These are phyloP conservation scores for Arthrobotrys pseudoclavata DNA, from an alignment of 2,329 filamentous ascomycete species.

Conservation along the genomic window DNA sequence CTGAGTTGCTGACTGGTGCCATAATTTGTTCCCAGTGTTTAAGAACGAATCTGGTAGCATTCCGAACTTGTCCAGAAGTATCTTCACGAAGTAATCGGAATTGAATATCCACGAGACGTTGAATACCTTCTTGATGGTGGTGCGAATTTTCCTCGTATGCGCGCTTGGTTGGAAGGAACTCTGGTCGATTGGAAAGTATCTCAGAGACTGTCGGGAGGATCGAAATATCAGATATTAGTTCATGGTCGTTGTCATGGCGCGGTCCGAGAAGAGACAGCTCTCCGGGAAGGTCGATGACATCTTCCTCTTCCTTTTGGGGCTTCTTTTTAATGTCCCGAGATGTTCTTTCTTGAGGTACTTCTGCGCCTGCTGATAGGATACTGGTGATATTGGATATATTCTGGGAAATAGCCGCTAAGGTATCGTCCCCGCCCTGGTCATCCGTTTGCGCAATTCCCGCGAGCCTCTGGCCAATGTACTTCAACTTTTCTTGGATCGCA, in stretches of 20 bases:
- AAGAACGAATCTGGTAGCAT: conserved; percentile 59
- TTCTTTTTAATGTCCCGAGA: not conserved
- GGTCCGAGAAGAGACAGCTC: conserved; percentile 62
- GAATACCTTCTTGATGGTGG: conserved; percentile 63
- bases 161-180: conserved; percentile 60
- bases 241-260: conserved; percentile 64
- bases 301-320: not conserved
- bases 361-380: conserved; percentile 38
- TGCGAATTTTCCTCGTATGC: conserved; percentile 61
- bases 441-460: not conserved
- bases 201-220: conserved; percentile 65
- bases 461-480: conserved; percentile 24
- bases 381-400: conserved; percentile 35
- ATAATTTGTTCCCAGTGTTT: conserved; percentile 32
- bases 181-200: conserved; percentile 60
- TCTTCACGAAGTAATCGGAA: conserved; percentile 64
- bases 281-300: conserved; percentile 63
- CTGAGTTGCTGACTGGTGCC: conserved; percentile 3
- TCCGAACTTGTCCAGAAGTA: conserved; percentile 63
- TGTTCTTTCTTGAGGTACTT: conserved; percentile 14
- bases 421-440: not conserved
- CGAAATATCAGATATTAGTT: conserved; percentile 64
- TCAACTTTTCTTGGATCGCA: conserved; percentile 26
- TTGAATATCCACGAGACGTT: conserved; percentile 64
- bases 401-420: not conserved